These are phyloP conservation scores for Trichoderma orchidacearum DNA, from an alignment of 495 filamentous ascomycete genomes.

Conservation along the genomic window DNA sequence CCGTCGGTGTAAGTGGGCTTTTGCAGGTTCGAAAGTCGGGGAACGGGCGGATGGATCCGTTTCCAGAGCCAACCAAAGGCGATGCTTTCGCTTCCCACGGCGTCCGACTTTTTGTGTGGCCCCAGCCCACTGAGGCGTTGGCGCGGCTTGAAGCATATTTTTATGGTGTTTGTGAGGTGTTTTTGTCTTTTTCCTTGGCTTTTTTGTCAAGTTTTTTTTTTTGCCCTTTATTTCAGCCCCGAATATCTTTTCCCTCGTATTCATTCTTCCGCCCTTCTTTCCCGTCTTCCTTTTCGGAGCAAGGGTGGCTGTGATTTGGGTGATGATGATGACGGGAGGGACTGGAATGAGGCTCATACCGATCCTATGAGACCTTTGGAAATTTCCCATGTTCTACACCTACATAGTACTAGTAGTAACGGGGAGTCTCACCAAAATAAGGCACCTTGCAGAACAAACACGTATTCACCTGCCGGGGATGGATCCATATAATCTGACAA, in stretches of 20 bases:
- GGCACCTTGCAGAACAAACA: too few relatives aligned
- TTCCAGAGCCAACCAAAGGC: neutral
- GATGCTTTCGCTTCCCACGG: neutral
- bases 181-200: neutral
- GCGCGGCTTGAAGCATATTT: neutral
- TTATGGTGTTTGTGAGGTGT: neutral
- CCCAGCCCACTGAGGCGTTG: neutral
- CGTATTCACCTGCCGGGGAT: too few relatives aligned
- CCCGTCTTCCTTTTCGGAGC: neutral
- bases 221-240: too few relatives aligned
- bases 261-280: too few relatives aligned
- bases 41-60: neutral
- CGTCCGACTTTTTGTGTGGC: neutral
- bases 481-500: too few relatives aligned
- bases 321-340: neutral
- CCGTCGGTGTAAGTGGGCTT: neutral
- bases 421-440: too few relatives aligned
- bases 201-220: neutral
- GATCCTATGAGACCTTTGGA: neutral
- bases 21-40: neutral
- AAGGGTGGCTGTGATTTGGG: neutral
- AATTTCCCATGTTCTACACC: neutral
- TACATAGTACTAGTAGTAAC: too few relatives aligned
- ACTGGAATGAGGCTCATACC: neutral
- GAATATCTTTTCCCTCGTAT: too few relatives aligned